phyloP scores from a whole-genome alignment of 306 rosid genomes.

The Casuarina glauca region DNA sequence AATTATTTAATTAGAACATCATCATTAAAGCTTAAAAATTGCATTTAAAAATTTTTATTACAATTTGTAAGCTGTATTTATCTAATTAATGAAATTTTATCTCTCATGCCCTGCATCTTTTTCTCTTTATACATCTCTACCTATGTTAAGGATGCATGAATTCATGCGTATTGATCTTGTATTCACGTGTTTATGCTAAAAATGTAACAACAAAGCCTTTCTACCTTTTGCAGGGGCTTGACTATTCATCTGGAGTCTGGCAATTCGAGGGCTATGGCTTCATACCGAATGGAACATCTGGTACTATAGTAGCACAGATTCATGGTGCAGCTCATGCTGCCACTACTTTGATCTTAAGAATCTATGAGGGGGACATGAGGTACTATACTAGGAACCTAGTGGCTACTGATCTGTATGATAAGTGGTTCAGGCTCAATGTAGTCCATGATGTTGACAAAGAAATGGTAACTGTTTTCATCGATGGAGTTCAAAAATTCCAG shows the following conservation, averaged over 20 bases:
- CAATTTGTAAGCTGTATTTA: too few species aligned
- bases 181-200: too few species aligned
- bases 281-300: slow-evolving; percentile 10
- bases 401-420: slow-evolving; percentile 30
- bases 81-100: too few species aligned
- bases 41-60: too few species aligned
- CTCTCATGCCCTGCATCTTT: too few species aligned
- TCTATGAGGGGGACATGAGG: slow-evolving; percentile 26
- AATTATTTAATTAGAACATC: too few species aligned
- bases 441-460: slow-evolving; percentile 34
- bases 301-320: slow-evolving; percentile 23
- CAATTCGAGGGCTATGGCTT: slow-evolving; percentile 27
- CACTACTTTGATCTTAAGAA: slow-evolving; percentile 26
- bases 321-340: slow-evolving; percentile 37
- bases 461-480: slow-evolving; percentile 27
- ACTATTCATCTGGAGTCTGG: slow-evolving; percentile 27
- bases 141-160: too few species aligned
- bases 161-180: too few species aligned
- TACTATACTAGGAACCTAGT: slow-evolving; percentile 24
- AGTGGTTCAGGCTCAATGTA: slow-evolving; percentile 39
- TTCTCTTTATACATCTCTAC: too few species aligned
- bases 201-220: neutral
- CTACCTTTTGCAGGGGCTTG: slow-evolving; percentile 10
- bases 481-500: slow-evolving; percentile 27
- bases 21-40: too few species aligned